A percentile compares a stretch with the other conserved stretches of the same genome.
Evolutionary conservation across 208 protist genomes (phyloP).

Genomic region (Trypanosoma platydactyli): DNA sequence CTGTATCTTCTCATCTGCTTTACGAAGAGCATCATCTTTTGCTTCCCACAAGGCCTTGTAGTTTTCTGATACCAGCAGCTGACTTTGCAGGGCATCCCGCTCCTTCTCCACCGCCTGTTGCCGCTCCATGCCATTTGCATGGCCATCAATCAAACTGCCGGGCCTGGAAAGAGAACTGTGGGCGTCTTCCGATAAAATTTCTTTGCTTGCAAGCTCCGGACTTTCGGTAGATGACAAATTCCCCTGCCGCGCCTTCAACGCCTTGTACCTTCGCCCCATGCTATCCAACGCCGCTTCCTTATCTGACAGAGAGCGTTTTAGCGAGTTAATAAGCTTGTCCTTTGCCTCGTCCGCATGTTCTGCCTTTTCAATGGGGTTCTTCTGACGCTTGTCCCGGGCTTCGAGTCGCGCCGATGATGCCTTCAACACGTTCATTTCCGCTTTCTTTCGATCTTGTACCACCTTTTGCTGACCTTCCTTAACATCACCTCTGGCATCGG

Average conservation of each 20-base stretch:
- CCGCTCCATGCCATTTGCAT: conserved; percentile 3
- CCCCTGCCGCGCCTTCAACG: background rate
- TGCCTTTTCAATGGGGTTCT: conserved; percentile 5
- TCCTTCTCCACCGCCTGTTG: background rate
- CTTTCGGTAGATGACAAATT: background rate
- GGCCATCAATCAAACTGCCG: conserved; percentile 7
- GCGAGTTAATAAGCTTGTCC: conserved; percentile 8
- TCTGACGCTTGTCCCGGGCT: background rate
- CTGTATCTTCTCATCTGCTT: conserved; percentile 24
- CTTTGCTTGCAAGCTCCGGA: background rate
- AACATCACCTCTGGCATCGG: background rate
- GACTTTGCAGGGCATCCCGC: conserved; percentile 1
- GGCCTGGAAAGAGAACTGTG: background rate
- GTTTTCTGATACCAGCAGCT: conserved; percentile 12
- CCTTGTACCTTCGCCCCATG: conserved; percentile 3
- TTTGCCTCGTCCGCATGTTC: background rate
- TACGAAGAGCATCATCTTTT: conserved; percentile 22
- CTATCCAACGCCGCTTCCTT: conserved; percentile 1
- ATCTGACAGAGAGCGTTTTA: conserved; percentile 1
- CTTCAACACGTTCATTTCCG: conserved; percentile 2
- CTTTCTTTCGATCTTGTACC: background rate
- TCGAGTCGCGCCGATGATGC: background rate
- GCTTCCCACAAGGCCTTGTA: conserved; percentile 19
- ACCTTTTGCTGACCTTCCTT: background rate
- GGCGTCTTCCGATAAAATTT: conserved; percentile 9